Base-by-base conservation (phyloP, 78 protist species). In the Dictyostelium intermedium region DNA sequence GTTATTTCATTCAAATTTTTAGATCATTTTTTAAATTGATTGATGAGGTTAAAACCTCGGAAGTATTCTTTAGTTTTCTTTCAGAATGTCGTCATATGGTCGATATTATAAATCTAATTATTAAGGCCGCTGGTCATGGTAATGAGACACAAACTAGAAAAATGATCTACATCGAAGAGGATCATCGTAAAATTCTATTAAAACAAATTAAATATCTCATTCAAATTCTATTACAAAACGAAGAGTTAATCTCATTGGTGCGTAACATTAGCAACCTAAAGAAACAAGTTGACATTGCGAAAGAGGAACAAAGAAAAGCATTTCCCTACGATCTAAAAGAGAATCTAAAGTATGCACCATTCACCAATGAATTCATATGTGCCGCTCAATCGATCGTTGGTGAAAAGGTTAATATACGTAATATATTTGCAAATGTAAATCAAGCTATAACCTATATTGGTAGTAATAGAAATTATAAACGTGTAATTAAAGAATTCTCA, bases 201-300 rank as follows among this genome's bases (percentile, higher is more conserved):
- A 79, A 56, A 23, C 79, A 72, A 34, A 66, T 89, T 30, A 89
- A 89, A 78, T 79, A 80, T 70, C 56, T 89, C 34, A 78, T 89
- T 70, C 84, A 78, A 23, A 79, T 80, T 39, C 69, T 89, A 2
- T 43, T 89, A 3, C 72, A 50, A 30, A 89, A 80, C 20, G 82
- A 89, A 47, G 94, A 89, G 76, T 47, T 89, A 2, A 80, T 80
- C 1, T 30, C 50, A 5, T 43, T 89, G 70, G 85, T 89, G 14
- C 69, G 82, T 69, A 89, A 89, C 43, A 80, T 89, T 7, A 27
- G 56, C 9, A 56, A 70, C 70, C 72, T 89, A 5, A 89, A 80
- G 82, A 89, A 80, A 80, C 94, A 89, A 14, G 87, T 89, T 11
- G 66, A 41, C 13, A 89, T 89, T 34, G 94, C 94, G 1, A 89